Evolutionary conservation across 108 stramenopile species (phyloP).

Genomic region (Asterionellopsis glacialis): DNA sequence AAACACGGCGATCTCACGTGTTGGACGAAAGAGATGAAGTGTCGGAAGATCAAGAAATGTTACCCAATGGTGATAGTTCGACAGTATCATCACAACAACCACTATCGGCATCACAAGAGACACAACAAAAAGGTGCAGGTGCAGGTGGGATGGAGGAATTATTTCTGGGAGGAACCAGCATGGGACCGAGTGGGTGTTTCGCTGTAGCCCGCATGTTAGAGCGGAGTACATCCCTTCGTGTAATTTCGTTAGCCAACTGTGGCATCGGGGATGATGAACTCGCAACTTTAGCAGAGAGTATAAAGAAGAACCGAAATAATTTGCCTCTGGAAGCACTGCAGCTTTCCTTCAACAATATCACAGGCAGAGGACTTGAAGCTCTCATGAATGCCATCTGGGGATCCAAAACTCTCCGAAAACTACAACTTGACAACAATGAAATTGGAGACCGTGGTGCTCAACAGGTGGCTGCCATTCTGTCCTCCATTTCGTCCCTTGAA

Average conservation of each 20-base stretch:
- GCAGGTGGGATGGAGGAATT: slow-evolving; percentile 59
- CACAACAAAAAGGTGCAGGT: slow-evolving; percentile 1
- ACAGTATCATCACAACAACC: background rate
- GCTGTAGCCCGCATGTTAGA: slow-evolving; percentile 64
- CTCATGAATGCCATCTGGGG: slow-evolving; percentile 81
- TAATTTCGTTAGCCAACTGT: slow-evolving; percentile 71
- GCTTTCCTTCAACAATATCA: slow-evolving; percentile 73
- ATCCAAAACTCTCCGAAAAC: slow-evolving; percentile 62
- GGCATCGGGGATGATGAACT: slow-evolving; percentile 64
- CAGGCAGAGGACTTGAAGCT: slow-evolving; percentile 69
- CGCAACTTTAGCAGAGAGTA: slow-evolving; percentile 47
- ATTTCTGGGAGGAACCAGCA: slow-evolving; percentile 70
- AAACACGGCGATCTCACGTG: slow-evolving; percentile 10
- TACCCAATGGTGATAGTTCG: background rate
- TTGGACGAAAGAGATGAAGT: background rate
- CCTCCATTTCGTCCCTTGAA: slow-evolving; percentile 49
- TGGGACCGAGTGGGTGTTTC: slow-evolving; percentile 59
- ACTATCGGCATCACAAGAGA: background rate
- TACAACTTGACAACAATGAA: slow-evolving; percentile 79
- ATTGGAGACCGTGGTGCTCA: slow-evolving; percentile 78
- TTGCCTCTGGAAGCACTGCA: slow-evolving; percentile 69
- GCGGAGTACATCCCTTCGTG: slow-evolving; percentile 40
- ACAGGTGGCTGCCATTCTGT: slow-evolving; percentile 63
- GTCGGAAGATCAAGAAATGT: background rate
- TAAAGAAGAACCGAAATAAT: slow-evolving; percentile 51